These are phyloP conservation scores for Phytopythium vexans DNA, from an alignment of 352 stramenopile genomes.

Conservation along the genomic window DNA sequence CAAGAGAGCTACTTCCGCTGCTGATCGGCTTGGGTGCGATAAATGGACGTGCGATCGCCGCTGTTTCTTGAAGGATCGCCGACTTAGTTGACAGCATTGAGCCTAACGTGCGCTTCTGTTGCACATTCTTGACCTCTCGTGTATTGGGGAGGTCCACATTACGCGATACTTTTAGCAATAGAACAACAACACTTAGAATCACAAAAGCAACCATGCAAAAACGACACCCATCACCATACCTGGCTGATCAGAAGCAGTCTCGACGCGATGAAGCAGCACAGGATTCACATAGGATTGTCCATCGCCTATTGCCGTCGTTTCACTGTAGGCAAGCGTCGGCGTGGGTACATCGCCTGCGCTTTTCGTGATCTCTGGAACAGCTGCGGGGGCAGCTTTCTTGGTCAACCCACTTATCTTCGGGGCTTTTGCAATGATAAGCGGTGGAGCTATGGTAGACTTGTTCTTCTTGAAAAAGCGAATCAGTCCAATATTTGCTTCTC, in stretches of 20 bases:
- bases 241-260: constrained; percentile 5
- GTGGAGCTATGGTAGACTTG: constrained; percentile 32
- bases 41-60: constrained; percentile 68
- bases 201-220: background rate
- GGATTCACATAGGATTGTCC: constrained; percentile 83
- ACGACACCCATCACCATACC: constrained; percentile 16
- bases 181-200: constrained; percentile 5
- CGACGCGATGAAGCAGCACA: constrained; percentile 38
- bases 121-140: constrained; percentile 6
- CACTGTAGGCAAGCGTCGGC: constrained; percentile 2
- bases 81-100: constrained; percentile 56
- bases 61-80: constrained; percentile 59
- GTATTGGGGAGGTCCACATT: background rate
- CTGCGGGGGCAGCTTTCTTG: constrained; percentile 11
- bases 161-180: constrained; percentile 4
- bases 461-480: constrained; percentile 84
- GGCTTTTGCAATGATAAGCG: constrained; percentile 13
- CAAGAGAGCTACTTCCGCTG: background rate
- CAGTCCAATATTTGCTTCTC: constrained; percentile 79
- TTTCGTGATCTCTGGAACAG: constrained; percentile 3
- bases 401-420: constrained; percentile 42
- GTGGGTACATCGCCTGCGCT: constrained; percentile 8
- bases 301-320: constrained; percentile 59
- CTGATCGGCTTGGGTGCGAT: constrained; percentile 23
- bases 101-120: constrained; percentile 44